phyloP scores from a whole-genome alignment of 495 filamentous ascomycete genomes.

The Lentithecium fluviatile region DNA sequence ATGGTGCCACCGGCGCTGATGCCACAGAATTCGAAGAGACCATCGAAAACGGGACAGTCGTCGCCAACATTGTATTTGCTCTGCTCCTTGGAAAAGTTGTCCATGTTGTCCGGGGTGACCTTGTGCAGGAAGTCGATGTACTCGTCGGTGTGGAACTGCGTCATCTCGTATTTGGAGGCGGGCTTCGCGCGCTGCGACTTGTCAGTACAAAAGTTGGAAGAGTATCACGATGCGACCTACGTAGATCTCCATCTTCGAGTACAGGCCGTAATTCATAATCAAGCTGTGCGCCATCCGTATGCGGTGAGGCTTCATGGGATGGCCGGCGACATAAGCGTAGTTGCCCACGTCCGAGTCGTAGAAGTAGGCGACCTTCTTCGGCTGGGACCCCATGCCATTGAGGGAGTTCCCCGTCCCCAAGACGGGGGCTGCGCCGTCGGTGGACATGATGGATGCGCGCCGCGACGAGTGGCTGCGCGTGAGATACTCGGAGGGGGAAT shows the following conservation, averaged over 20 bases:
- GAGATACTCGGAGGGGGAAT: too few relatives aligned
- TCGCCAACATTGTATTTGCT: slow-evolving; percentile 97
- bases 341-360: slow-evolving; percentile 98
- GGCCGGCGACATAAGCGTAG: slow-evolving; percentile 95
- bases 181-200: slow-evolving; percentile 83
- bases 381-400: slow-evolving; percentile 26
- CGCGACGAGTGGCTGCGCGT: too few relatives aligned
- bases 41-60: slow-evolving; percentile 97
- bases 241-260: slow-evolving; percentile 99
- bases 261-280: slow-evolving; percentile 98
- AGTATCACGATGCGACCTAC: slow-evolving; percentile 54
- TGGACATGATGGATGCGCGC: background rate
- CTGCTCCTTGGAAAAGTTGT: slow-evolving; percentile 86
- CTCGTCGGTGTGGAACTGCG: slow-evolving; percentile 98
- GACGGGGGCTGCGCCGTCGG: background rate
- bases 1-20: slow-evolving; percentile 97
- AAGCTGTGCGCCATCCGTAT: slow-evolving; percentile 95
- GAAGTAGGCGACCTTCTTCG: slow-evolving; percentile 88
- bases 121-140: slow-evolving; percentile 97
- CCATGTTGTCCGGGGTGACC: slow-evolving; percentile 99
- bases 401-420: background rate
- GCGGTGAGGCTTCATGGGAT: slow-evolving; percentile 99
- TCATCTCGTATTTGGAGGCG: slow-evolving; percentile 95
- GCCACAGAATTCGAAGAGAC: slow-evolving; percentile 96
- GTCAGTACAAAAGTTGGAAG: background rate